Evolutionary conservation across 208 protist species (phyloP), one percentile per base, ranked within the genome.

Genomic region (Crithidia sp.): DNA sequence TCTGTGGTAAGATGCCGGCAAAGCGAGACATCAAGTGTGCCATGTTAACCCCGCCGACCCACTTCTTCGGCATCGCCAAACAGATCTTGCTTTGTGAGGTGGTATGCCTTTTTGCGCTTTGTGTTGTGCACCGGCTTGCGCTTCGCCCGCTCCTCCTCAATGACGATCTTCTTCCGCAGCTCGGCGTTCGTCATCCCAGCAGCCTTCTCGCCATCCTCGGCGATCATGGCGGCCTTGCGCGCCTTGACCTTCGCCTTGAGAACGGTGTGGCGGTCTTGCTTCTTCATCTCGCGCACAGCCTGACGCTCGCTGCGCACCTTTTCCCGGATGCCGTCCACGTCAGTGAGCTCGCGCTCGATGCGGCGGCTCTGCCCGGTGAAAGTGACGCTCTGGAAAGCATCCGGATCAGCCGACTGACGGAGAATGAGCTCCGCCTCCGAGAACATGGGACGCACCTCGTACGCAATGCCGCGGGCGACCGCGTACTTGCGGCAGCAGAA

Each of bases 61-160:
- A 59, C 49, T 7, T 17, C 49, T 36, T 92, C 84, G 45, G 65
- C 82, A 39, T 89, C 83, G 10, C 81, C 81, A 55, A 86, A 91
- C 28, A 95, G 72, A 56, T 95, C 91, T 57, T 92, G 62, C 74
- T 77, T 86, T n/a, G 91, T 92, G 39, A 95, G 83, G 52, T 83
- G 79, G 81, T 93, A 95, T 40, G 90, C 68, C 81, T 95, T 95
- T 81, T 93, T 95, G 19, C 91, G 86, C 76, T 93, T 95, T 44
- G 86, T 92, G 66, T 91, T 81, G 58, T 86, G 88, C 41, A 82
- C 65, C 37, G 68, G 67, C 77, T 86, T 87, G 74, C 87, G 79
- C 44, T 66, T 76, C 67, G 81, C 81, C 58, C 58, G 68, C 57
- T 17, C 43, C 49, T 74, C 76, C 47, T 73, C 79, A 5, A 70